Percentiles rank a stretch among this genome's conserved stretches.
Conservation (phyloP, 1,284 basidiomycete species). For the Gomphus bonarii region DNA sequence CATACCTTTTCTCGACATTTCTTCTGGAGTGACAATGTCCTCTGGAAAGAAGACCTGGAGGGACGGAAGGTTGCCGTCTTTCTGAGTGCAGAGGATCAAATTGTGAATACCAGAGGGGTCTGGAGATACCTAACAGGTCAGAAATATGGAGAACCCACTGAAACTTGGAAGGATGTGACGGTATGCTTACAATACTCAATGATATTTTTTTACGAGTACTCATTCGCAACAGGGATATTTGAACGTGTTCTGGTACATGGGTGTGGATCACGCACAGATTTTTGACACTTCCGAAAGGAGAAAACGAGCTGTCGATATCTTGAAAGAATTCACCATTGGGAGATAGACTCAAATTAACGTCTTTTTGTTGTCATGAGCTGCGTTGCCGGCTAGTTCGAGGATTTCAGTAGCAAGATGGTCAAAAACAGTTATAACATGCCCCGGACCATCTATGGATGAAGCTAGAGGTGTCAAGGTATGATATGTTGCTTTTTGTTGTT, state of each 20-base stretch:
- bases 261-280: conserved; percentile 46
- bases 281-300: conserved; percentile 34
- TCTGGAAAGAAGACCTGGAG: conserved; percentile 49
- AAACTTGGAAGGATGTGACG: background rate
- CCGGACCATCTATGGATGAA: conserved; percentile 85
- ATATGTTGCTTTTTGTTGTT: conserved; percentile 39
- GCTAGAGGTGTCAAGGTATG: conserved; percentile 82
- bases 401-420: conserved; percentile 82
- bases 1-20: conserved; percentile 47
- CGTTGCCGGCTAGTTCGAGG: too few species aligned
- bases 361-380: too few species aligned
- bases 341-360: background rate
- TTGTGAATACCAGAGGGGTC: conserved; percentile 41
- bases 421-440: conserved; percentile 67
- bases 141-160: conserved; percentile 11
- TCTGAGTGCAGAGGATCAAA: conserved; percentile 46
- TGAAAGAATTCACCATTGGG: background rate
- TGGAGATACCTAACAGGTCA: conserved; percentile 41
- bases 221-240: conserved; percentile 19
- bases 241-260: conserved; percentile 41
- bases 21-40: conserved; percentile 51
- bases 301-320: background rate
- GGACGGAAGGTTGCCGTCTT: conserved; percentile 31
- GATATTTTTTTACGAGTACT: background rate
- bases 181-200: background rate